Base-by-base conservation (phyloP, 495 filamentous ascomycete species). In the Hypoxylon trugodes region DNA sequence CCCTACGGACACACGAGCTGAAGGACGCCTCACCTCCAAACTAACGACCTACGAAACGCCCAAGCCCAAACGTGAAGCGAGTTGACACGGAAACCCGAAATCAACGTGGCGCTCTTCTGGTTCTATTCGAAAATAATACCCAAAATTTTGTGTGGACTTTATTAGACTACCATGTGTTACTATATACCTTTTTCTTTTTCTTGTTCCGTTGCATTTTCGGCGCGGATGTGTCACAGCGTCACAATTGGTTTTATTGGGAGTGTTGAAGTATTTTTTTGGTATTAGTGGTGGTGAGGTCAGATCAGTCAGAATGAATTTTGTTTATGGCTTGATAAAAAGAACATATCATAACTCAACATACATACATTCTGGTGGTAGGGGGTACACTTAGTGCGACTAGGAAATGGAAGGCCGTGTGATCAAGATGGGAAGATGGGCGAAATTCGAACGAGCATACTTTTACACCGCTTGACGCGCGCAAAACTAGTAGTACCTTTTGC, bases 1-100 rank as follows among this genome's bases (percentile, higher is more conserved):
- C 32, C 70, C 12, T 73, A 69, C 51, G 68, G 70, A 40, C 68
- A 73, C 53, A 52, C 68, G 37, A 70, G 59, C 38, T 68, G 26
- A 64, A 47, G 18, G 35, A 35, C 41, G 18, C 42, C 7, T 53
- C 47, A 30, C 35, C n/a, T 49, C 16, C 15, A 32, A 43, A 8
- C 41, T 54, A 28, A 30, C 32, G 18, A 24, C 51, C 45, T 25
- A 28, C 22, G 41, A 56, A 32, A 47, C 36, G 32, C 32, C 15
- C 35, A 30, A n/a, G n/a, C n/a, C n/a, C 22, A 30, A 48, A 16
- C 16, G 26, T n/a, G 61, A 66, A 66, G 49, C 37, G 47, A 13
- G 33, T 22, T 52, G 32, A 35, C 45, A 57, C 38, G 51, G 51
- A 61, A 55, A 56, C 43, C 47, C 43, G 56, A 66, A 66, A 56